Conservation (phyloP, 352 stramenopile genomes). For the Phytophthora pseudosyringae region DNA sequence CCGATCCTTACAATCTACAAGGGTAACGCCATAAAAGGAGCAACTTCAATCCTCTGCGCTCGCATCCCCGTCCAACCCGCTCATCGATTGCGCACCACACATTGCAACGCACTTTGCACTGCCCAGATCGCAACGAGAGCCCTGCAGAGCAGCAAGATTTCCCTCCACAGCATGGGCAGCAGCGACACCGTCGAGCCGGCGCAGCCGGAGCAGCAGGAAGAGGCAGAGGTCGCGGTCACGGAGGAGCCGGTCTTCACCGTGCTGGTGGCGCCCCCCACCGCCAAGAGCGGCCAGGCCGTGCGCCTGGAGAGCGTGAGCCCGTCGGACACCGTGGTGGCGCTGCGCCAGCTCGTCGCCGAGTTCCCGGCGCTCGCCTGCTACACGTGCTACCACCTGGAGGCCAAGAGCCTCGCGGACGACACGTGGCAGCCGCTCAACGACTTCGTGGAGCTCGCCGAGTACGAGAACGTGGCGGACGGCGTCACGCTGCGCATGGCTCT, state of each 20-base stretch:
- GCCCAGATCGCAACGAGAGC: constrained; percentile 26
- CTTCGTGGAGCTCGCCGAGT: constrained; percentile 87
- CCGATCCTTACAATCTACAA: neutral
- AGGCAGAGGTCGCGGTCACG: constrained; percentile 17
- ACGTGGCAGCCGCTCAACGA: constrained; percentile 75
- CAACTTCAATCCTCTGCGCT: constrained; percentile 22
- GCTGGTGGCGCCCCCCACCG: constrained; percentile 54
- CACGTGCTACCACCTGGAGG: constrained; percentile 88
- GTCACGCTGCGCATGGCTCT: constrained; percentile 81
- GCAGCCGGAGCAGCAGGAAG: constrained; percentile 30
- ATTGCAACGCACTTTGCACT: constrained; percentile 35
- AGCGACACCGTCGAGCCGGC: constrained; percentile 35
- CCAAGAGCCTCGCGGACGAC: constrained; percentile 32
- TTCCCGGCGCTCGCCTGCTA: constrained; percentile 84
- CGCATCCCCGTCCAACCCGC: constrained; percentile 16
- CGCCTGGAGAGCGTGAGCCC: constrained; percentile 75
- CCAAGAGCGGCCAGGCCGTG: constrained; percentile 40
- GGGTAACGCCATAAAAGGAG: neutral
- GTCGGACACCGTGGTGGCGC: constrained; percentile 78
- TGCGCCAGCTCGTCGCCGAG: constrained; percentile 86
- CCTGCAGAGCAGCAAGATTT: constrained; percentile 9
- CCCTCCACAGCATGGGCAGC: constrained; percentile 37
- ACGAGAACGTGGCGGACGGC: constrained; percentile 71
- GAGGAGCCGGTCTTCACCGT: constrained; percentile 67
- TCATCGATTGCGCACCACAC: constrained; percentile 39